Evolutionary conservation across 352 stramenopile species (phyloP), one percentile per base, ranked within the genome.

Genomic region (Phytophthora cactorum): DNA sequence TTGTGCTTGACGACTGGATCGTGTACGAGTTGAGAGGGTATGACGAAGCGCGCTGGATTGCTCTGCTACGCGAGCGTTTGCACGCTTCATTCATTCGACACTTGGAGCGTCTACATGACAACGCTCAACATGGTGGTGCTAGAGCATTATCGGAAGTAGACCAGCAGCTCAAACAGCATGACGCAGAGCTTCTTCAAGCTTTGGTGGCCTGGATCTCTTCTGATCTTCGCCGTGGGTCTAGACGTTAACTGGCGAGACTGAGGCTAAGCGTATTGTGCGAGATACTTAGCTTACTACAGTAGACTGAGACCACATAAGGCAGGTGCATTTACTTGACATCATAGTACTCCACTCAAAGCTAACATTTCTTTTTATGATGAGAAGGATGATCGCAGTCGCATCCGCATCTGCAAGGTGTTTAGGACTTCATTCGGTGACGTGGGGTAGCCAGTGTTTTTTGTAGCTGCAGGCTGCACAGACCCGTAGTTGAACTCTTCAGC

Each of bases 1-100:
- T 93, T 12, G 76, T 91, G 27, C 66, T 92, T 12, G 87, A 95
- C 67, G 78, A 91, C 50, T 95, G 87, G 87, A 69, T 93, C 39
- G 78, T 91, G 25, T 92, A 91, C 36, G 73, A 90, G 52, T 46
- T 91, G 17, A 51, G 52, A 25, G 76, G 61, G 38, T 59, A 43
- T 9, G 67, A 81, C n/a, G 82, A 91, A 56, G 83, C 78, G 14
- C 62, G 68, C 4, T 76, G 71, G 58, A 25, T 95, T 14, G 63
- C 84, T 25, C 59, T 78, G 36, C 57, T 95, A 14, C 87, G 84
- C 12, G 53, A 81, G 51, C 82, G 87, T 1, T 72, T 95, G 12
- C 67, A 88, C 22, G 79, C 79, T 15, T 70, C 81, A 10, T 94
- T 92, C 50, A 72, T 82, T 45, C 82, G 82, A 32, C 84, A 94